Evolutionary conservation across 2,329 filamentous ascomycete genomes (phyloP).

Genomic region (Xylaria sp.): DNA sequence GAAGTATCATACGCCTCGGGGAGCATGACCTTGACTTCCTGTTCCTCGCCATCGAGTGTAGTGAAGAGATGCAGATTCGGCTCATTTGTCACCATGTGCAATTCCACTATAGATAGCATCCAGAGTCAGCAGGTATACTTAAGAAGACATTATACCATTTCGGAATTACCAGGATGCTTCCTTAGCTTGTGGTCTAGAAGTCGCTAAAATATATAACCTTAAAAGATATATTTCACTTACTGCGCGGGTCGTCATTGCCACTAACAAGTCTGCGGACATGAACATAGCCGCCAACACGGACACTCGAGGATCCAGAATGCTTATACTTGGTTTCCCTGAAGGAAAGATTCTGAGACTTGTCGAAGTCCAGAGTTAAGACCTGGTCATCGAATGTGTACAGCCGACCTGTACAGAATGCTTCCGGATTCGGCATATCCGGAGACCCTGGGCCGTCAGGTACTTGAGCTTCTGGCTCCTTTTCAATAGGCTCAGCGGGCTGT

Average conservation of each 20-base stretch:
- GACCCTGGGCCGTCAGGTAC: slow-evolving; percentile 10
- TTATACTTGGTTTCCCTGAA: slow-evolving; percentile 48
- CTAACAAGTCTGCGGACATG: slow-evolving; percentile 47
- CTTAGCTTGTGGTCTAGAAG: neutral
- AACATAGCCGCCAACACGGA: slow-evolving; percentile 53
- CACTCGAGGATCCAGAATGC: slow-evolving; percentile 36
- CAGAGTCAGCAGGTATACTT: neutral
- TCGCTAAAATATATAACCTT: too few relatives aligned
- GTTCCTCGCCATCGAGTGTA: slow-evolving; percentile 43
- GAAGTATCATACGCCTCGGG: slow-evolving; percentile 45
- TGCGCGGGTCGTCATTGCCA: slow-evolving; percentile 41
- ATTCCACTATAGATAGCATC: slow-evolving; percentile 39
- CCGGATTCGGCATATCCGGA: slow-evolving; percentile 28
- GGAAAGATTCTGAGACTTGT: slow-evolving; percentile 43
- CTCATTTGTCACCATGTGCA: slow-evolving; percentile 55
- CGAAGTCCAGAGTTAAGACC: slow-evolving; percentile 45
- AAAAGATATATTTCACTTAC: slow-evolving; percentile 20
- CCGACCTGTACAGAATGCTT: slow-evolving; percentile 33
- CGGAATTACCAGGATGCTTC: neutral
- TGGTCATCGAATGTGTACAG: slow-evolving; percentile 40
- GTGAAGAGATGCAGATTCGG: slow-evolving; percentile 45
- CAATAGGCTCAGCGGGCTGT: slow-evolving; percentile 26
- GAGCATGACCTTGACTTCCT: slow-evolving; percentile 48
- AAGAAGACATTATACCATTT: neutral
- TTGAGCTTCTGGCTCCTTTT: slow-evolving; percentile 23